Evolutionary conservation across 2,329 filamentous ascomycete genomes (phyloP), one percentile per base, ranked within the genome.

Genomic region (Cytospora leucostoma): DNA sequence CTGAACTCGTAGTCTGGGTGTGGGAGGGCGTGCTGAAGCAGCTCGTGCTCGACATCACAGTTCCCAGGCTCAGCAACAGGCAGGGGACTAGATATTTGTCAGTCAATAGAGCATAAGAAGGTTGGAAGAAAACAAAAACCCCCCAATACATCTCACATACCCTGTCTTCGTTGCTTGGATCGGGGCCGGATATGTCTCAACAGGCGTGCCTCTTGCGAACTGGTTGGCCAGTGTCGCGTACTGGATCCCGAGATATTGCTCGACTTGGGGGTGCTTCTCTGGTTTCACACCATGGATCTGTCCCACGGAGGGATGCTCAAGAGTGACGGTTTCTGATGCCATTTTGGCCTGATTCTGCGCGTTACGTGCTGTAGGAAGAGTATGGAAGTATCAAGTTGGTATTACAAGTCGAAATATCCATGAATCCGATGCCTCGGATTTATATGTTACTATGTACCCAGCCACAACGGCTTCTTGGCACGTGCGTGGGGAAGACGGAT

Each of bases 21-120:
- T 47, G 80, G 77, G 1, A 84, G 70, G 0, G 73, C 68, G 10
- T 84, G 75, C 61, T 85, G 82, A 17, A 84, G 77, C 62, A 81
- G 76, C 2, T 70, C 67, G n/a, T 79, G 77, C 62, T 84, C 83
- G 2, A 72, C 67, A 44, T 83, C 74, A 53, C 78, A 74, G 10
- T 77, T 79, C 17, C 73, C 70, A 0, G 74, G 70, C 27, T 74
- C 74, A 6, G 75, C 78, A 12, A 80, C 70, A 3, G 77, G 74
- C 37, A 74, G 74, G 19, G 76, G 77, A 32, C 77, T 68, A 56
- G 12, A 34, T 8, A 15, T 50, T 13, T 56, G 51, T 47, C 21
- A 59, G 54, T 40, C 7, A 50, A 37, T 27, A 15, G 4, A 10
- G 44, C 11, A 8, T 7, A 6, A 35, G 54, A 33, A 35, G 37